Evolutionary conservation across 2,329 filamentous ascomycete species (phyloP).

Genomic region (Metarhizium album): DNA sequence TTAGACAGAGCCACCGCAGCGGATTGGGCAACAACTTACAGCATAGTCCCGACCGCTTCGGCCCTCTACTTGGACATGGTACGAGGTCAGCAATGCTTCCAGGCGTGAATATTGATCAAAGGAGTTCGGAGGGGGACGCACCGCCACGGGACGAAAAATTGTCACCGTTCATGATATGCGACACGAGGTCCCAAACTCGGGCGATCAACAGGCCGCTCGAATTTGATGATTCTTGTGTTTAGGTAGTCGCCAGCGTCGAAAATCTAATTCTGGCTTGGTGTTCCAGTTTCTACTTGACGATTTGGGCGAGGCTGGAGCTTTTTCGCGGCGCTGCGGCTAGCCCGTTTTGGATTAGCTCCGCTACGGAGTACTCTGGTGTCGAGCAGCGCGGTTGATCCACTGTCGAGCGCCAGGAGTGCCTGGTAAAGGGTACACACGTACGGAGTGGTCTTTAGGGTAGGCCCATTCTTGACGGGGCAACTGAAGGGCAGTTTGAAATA

Average conservation of each 20-base stretch:
- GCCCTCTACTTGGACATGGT: constrained; percentile 28
- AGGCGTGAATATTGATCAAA: constrained; percentile 7
- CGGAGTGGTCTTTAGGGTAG: neutral
- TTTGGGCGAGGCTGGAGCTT: constrained; percentile 34
- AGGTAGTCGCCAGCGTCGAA: constrained; percentile 2
- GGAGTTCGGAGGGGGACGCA: constrained; percentile 12
- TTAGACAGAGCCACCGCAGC: constrained; percentile 10
- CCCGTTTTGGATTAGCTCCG: constrained; percentile 13
- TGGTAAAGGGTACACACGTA: neutral
- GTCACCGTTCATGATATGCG: constrained; percentile 67
- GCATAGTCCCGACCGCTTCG: constrained; percentile 46
- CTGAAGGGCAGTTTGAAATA: no score
- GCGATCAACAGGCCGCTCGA: constrained; percentile 6
- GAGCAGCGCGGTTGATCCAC: neutral
- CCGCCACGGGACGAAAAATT: constrained; percentile 61
- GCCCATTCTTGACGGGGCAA: no score
- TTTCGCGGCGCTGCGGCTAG: constrained; percentile 25
- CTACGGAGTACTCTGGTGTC: neutral
- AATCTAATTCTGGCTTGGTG: neutral
- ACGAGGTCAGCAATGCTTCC: constrained; percentile 3
- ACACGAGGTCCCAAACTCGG: constrained; percentile 8
- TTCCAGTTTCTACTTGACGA: constrained; percentile 12
- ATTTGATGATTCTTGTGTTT: constrained; percentile 1
- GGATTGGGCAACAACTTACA: constrained; percentile 30
- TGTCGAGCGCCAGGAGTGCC: neutral